These are phyloP conservation scores for Dissoconium aciculare DNA, from an alignment of 2,329 filamentous ascomycete genomes.

Conservation along the genomic window DNA sequence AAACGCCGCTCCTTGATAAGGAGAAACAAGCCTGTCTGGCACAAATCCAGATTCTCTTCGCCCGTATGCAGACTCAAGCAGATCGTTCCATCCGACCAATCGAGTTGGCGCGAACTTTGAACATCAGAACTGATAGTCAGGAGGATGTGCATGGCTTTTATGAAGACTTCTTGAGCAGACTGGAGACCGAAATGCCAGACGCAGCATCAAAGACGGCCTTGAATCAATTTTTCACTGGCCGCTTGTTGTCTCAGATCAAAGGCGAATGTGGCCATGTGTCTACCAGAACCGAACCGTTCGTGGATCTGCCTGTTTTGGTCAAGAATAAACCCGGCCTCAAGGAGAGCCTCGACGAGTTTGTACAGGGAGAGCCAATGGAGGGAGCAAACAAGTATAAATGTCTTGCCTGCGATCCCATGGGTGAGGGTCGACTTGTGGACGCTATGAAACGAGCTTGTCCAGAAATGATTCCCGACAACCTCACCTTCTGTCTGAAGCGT, in stretches of 20 bases:
- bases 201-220: constrained; percentile 56
- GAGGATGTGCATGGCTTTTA: constrained; percentile 99
- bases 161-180: constrained; percentile 79
- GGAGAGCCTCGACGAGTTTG: constrained; percentile 86
- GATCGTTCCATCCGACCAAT: constrained; percentile 40
- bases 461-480: constrained; percentile 80
- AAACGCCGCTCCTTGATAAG: constrained; percentile 23
- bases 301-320: constrained; percentile 89
- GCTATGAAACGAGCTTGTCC: constrained; percentile 78
- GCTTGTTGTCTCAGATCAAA: constrained; percentile 85
- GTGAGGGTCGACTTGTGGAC: constrained; percentile 50
- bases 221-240: constrained; percentile 75
- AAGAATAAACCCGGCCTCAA: constrained; percentile 73
- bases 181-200: constrained; percentile 65
- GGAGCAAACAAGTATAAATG: constrained; percentile 98
- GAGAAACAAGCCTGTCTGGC: constrained; percentile 53
- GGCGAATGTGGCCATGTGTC: constrained; percentile 92
- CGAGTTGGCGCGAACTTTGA: constrained; percentile 57
- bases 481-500: constrained; percentile 88
- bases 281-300: constrained; percentile 77
- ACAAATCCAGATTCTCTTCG: constrained; percentile 70
- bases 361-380: constrained; percentile 91
- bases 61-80: constrained; percentile 69
- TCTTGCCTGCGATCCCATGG: constrained; percentile 61
- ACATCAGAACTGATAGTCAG: constrained; percentile 75